Evolutionary conservation across 148 eudicot genomes (phyloP), one percentile per base, ranked within the genome.

Genomic region (Rhododendron henanense): DNA sequence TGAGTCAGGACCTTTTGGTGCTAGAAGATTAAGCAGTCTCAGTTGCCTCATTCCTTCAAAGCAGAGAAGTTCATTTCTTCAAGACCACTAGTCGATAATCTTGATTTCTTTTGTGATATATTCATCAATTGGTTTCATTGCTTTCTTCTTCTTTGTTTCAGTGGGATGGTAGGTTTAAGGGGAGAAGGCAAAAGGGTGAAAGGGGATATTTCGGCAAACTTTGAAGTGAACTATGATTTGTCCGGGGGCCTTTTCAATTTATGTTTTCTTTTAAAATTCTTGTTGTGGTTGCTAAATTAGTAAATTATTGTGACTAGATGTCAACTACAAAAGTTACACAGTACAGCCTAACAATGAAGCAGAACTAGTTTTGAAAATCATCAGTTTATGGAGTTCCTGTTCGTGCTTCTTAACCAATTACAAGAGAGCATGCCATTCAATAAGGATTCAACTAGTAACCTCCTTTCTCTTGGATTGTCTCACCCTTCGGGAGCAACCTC

Each of bases 121-220:
- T 81, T 37, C 73, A 39, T 81, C 51, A 41, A 83, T 50, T 44
- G 8, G 23, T 57, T 57, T 18, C 7, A 6, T 48, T 59, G 25
- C 1, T 21, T 79, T 23, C 23, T 77, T 47, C 48, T 47, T 48
- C 11, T 19, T 57, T 81, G 37, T 15, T 18, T 55, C 71, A 4
- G 84, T 35, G 8, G 47, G 55, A 73, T 50, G 79, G 79, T 84
- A 84, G 81, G 69, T 74, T 50, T 51, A 21, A 73, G 25, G 63
- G 65, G 65, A 18, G 55, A 73, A 81, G 44, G 61, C 79, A 48
- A 44, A 9, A 35, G 51, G 63, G 45, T 55, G 61, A 3, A 18
- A 65, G 65, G 53, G 31, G 33, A 63, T 63, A 28, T 73, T 84
- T 71, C 50, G 14, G 18, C 28, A 4, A n/a, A 78, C 55, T 47